Evolutionary conservation across 164 flowering plant genomes (phyloP).

Genomic region (Tetracentron sinense): DNA sequence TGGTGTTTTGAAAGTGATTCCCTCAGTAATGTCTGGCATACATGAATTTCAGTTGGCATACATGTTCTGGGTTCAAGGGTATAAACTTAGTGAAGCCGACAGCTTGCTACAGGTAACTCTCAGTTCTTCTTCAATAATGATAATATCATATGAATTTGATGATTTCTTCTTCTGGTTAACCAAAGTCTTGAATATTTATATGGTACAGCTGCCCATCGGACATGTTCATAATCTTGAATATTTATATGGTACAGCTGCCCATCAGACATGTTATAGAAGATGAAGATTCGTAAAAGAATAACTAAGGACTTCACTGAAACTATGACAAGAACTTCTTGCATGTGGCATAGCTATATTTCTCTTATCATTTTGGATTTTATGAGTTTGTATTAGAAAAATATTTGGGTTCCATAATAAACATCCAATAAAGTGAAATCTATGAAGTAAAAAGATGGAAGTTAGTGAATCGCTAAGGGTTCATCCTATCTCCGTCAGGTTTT

Average conservation of each 20-base stretch:
- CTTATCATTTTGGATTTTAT: background rate
- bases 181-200: too few relatives aligned
- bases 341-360: background rate
- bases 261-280: background rate
- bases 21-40: background rate
- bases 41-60: conserved; percentile 67
- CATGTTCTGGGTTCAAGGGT: conserved; percentile 95
- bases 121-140: background rate
- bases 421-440: background rate
- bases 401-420: background rate
- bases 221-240: too few relatives aligned
- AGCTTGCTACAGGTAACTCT: conserved; percentile 49
- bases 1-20: background rate
- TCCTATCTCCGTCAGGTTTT: too few relatives aligned
- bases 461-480: too few relatives aligned
- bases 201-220: too few relatives aligned
- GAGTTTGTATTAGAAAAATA: background rate
- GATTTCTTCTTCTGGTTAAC: background rate
- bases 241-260: background rate
- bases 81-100: conserved; percentile 62
- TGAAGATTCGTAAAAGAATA: background rate
- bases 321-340: background rate
- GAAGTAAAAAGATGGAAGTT: too few relatives aligned
- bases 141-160: conserved; percentile 1
- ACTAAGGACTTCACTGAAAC: background rate